Conservation (phyloP, 495 filamentous ascomycete species). For the Platismatia glauca region DNA sequence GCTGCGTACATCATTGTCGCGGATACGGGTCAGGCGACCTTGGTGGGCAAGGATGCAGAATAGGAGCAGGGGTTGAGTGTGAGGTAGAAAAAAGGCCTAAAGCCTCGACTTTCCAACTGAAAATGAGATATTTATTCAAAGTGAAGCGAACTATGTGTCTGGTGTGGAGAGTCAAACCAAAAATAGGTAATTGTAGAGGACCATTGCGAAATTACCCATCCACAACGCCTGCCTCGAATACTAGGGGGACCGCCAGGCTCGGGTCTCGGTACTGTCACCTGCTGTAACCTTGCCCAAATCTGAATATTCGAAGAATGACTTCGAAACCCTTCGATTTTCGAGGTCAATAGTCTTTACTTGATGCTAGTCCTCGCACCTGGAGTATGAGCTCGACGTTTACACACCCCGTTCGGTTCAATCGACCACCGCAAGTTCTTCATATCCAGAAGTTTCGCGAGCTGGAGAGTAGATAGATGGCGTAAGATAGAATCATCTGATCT, state of each 20-base stretch:
- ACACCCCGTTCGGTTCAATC: neutral
- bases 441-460: neutral
- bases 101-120: neutral
- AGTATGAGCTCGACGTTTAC: neutral
- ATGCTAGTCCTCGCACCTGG: neutral
- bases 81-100: neutral
- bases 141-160: neutral
- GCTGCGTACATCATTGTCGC: neutral
- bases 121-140: neutral
- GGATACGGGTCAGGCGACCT: neutral
- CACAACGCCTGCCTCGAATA: neutral
- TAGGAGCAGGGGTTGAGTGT: neutral
- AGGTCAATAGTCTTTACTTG: neutral
- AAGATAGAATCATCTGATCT: neutral
- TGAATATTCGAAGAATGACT: neutral
- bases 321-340: neutral
- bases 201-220: neutral
- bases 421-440: neutral
- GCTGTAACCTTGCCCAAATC: neutral
- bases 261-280: neutral
- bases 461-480: neutral
- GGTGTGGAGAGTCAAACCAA: neutral
- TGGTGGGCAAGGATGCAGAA: neutral
- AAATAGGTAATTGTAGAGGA: neutral
- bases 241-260: neutral